Percentiles rank a stretch among this genome's conserved stretches.
Evolutionary conservation across 2,329 filamentous ascomycete species (phyloP).

Genomic region (Cytospora paraplurivora): DNA sequence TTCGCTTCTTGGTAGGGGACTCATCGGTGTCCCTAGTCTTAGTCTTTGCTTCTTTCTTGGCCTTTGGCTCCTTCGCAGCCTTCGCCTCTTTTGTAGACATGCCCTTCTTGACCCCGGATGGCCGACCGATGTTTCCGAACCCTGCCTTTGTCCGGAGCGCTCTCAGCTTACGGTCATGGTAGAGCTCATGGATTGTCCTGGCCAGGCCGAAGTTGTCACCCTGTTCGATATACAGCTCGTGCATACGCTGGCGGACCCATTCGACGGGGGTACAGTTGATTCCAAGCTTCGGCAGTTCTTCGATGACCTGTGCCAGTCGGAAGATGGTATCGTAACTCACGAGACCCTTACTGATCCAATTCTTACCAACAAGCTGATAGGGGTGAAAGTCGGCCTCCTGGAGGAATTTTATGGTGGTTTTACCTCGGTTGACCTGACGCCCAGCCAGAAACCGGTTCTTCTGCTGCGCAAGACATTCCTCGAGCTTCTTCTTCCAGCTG

Average conservation of each 20-base stretch:
- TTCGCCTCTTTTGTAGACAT: constrained; percentile 30
- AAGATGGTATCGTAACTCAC: constrained; percentile 59
- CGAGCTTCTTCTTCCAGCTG: constrained; percentile 52
- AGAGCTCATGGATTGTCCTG: constrained; percentile 55
- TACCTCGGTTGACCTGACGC: constrained; percentile 58
- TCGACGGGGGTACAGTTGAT: constrained; percentile 55
- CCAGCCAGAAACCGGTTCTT: constrained; percentile 56
- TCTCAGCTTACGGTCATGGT: constrained; percentile 56
- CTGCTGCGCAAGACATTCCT: constrained; percentile 42
- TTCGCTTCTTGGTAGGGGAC: constrained; percentile 14
- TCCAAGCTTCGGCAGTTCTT: constrained; percentile 56
- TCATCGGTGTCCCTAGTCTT: no score
- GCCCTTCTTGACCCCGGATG: constrained; percentile 47
- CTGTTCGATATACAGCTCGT: constrained; percentile 49
- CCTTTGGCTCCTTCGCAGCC: constrained; percentile 34
- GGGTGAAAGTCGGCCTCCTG: constrained; percentile 55
- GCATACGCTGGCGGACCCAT: constrained; percentile 59
- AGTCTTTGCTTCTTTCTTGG: no score
- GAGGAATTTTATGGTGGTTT: constrained; percentile 55
- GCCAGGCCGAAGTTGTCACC: constrained; percentile 54
- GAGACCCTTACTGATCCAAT: constrained; percentile 49
- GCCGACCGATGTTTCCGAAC: constrained; percentile 59
- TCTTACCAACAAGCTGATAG: constrained; percentile 58
- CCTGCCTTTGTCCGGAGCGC: constrained; percentile 54
- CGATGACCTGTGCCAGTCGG: constrained; percentile 53